phyloP scores from a whole-genome alignment of 257 asterid genomes.

The Solanum microdontum region DNA sequence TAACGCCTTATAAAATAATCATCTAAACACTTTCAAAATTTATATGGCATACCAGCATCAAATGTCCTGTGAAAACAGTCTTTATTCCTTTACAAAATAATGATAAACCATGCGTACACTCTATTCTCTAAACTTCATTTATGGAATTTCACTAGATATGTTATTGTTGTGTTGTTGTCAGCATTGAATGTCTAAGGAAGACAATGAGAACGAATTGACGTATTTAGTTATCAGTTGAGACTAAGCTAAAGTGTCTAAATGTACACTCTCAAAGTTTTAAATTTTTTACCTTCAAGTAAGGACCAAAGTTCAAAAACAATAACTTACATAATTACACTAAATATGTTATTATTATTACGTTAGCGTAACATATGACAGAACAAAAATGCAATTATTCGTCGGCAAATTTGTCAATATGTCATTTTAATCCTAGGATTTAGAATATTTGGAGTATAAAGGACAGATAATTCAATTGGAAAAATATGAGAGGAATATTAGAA shows the following conservation, averaged over 20 bases:
- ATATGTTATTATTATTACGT: too few species aligned
- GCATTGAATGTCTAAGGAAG: neutral
- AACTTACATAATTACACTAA: neutral
- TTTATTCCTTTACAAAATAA: neutral
- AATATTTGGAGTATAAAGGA: neutral
- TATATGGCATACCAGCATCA: rapidly evolving
- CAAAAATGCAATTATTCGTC: neutral
- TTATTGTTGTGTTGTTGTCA: neutral
- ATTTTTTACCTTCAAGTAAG: too few species aligned
- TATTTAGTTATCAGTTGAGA: neutral
- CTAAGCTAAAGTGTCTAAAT: too few species aligned
- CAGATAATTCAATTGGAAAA: neutral
- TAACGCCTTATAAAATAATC: neutral
- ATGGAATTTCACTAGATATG: too few species aligned
- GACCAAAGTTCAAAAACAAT: neutral
- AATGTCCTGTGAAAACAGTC: neutral
- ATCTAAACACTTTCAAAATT: too few species aligned
- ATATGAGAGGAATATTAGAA: neutral
- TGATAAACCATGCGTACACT: too few species aligned
- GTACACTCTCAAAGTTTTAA: too few species aligned
- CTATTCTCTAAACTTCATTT: too few species aligned
- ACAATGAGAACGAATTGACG: neutral
- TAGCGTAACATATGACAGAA: neutral
- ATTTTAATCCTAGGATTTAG: neutral
- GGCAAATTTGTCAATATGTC: neutral